Evolutionary conservation across 805 yeast species (phyloP), one percentile per base, ranked within the genome.

Genomic region (Ogataea wickerhamii): DNA sequence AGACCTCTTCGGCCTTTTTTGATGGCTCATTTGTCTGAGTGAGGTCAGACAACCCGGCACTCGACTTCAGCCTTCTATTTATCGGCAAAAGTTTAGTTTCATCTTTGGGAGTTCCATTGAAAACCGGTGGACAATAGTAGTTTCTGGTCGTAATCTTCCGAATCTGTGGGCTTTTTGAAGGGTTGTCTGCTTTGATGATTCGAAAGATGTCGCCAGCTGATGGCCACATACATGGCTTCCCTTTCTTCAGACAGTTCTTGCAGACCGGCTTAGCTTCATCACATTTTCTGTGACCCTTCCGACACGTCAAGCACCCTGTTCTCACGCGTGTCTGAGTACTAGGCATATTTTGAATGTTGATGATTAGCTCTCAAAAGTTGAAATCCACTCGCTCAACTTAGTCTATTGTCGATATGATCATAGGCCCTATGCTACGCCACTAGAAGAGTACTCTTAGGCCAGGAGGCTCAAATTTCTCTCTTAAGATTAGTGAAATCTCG

Each of bases 261-360:
- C 48, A 44, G 2, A 41, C 18, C 5, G 39, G 16, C 32, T 40
- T 40, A 7, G 18, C 25, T 28, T 44, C 48, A 26, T 44, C 48
- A 32, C 48, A 44, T 34, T 43, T 43, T 26, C 47, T 33, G 7
- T 40, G 37, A 14, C 35, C 41, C 16, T 27, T 26, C 13, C 47
- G 30, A 19, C 47, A 43, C 2, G 43, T 36, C 8, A 43, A 20
- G 23, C 47, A 43, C 10, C 47, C 47, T 6, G 44, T 43, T 28
- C 28, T 39, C 8, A 39, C 46, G 20, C 46, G 18, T 29, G n/a
- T 17, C 17, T 18, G n/a, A 13, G 20, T 7, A 13, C 7, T 18
- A 7, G 32, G 12, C 32, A 29, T 29, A n/a, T n/a, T n/a, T n/a
- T n/a, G n/a, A n/a, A n/a, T n/a, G n/a, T n/a, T n/a, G n/a, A n/a